phyloP scores from a whole-genome alignment of 2,329 filamentous ascomycete species.

The Arthrobotrys entomopaga region DNA sequence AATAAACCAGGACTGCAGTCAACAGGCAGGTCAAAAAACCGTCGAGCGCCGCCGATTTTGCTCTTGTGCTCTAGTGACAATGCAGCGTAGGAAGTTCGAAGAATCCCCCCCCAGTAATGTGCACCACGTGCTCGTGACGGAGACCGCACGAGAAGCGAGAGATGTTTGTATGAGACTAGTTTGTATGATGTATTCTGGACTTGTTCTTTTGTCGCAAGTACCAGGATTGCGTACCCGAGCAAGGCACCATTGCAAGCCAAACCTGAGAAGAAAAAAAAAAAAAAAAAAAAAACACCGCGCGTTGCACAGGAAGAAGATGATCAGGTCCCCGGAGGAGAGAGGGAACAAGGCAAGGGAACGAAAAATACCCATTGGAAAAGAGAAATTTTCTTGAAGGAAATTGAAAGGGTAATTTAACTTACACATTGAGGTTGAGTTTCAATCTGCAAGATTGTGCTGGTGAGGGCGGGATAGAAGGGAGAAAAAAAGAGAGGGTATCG shows the following conservation, averaged over 20 bases:
- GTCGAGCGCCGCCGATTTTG: background rate
- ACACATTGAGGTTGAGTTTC: conserved; percentile 47
- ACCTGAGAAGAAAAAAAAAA: too few relatives aligned
- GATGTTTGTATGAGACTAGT: too few relatives aligned
- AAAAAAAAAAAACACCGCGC: conserved; percentile 20
- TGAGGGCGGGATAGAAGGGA: conserved; percentile 15
- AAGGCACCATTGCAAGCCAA: conserved; percentile 19
- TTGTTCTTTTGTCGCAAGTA: too few relatives aligned
- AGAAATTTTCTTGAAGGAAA: conserved; percentile 12
- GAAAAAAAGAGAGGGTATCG: conserved; percentile 1
- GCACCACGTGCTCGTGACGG: conserved; percentile 22
- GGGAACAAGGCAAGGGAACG: conserved; percentile 13
- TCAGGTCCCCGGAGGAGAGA: conserved; percentile 10
- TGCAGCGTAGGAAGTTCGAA: background rate
- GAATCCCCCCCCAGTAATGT: background rate
- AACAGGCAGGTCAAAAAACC: background rate
- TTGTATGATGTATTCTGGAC: too few relatives aligned
- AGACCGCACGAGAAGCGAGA: conserved; percentile 5
- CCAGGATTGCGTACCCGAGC: background rate
- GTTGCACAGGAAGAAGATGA: conserved; percentile 30
- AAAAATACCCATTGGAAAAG: conserved; percentile 9
- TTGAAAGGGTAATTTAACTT: conserved; percentile 30
- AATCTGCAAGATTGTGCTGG: conserved; percentile 35
- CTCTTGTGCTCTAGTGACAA: too few relatives aligned
- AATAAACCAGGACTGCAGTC: too few relatives aligned